Conservation (phyloP, 345 rosid species). For the Balakata baccata region DNA sequence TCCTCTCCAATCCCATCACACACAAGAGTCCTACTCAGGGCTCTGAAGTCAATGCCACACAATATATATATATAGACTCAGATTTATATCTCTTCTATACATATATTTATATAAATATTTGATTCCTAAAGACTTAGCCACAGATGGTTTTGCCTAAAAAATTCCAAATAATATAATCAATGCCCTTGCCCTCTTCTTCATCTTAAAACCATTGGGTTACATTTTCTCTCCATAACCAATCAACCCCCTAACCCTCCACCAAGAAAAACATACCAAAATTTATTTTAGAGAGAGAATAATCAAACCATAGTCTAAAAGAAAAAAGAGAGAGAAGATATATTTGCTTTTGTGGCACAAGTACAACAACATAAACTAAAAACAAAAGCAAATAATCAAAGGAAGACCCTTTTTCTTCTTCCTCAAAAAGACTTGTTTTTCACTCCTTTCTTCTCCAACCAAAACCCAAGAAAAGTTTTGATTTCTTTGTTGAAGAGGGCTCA, state of each 20-base stretch:
- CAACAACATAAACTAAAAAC: slow-evolving; percentile 27
- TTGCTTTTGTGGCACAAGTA: slow-evolving; percentile 15
- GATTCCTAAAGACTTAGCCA: slow-evolving; percentile 16
- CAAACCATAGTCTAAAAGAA: too few relatives aligned
- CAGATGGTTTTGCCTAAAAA: slow-evolving; percentile 31
- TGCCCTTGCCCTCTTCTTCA: slow-evolving; percentile 24
- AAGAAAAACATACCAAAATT: not conserved
- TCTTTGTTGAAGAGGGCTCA: not conserved
- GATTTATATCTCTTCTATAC: too few relatives aligned
- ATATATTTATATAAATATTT: not conserved
- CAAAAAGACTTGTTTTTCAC: slow-evolving; percentile 40
- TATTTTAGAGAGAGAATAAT: not conserved
- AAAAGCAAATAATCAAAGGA: slow-evolving; percentile 5
- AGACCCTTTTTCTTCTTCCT: not conserved
- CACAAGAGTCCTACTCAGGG: slow-evolving; percentile 21
- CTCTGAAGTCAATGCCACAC: slow-evolving; percentile 43
- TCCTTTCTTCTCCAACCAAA: slow-evolving; percentile 18
- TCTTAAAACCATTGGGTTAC: slow-evolving; percentile 24
- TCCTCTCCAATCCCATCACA: slow-evolving; percentile 36
- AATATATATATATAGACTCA: too few relatives aligned
- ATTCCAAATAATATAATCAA: slow-evolving; percentile 37
- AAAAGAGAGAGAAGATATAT: not conserved
- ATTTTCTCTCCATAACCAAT: slow-evolving; percentile 16
- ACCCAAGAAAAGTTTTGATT: not conserved
- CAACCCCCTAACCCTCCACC: not conserved